A percentile compares a stretch with the other conserved stretches of the same genome.
These are phyloP conservation scores for Aureobasidium sp. DNA, from an alignment of 2,329 filamentous ascomycete species.

Conservation along the genomic window DNA sequence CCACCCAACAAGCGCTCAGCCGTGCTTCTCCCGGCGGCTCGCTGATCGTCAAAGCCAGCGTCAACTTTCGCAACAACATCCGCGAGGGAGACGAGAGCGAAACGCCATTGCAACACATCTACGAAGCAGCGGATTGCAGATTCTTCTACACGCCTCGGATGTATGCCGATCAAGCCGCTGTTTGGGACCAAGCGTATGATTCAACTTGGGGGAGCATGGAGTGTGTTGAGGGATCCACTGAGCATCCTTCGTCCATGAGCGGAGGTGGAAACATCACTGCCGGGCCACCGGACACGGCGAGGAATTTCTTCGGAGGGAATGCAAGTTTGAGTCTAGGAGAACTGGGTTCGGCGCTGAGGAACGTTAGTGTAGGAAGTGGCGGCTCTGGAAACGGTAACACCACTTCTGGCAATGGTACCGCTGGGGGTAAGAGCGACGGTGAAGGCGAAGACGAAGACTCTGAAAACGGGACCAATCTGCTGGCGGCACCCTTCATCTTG, in stretches of 20 bases:
- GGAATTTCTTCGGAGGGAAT: neutral
- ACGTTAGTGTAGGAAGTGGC: neutral
- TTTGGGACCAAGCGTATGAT: conserved; percentile 36
- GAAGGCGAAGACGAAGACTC: neutral
- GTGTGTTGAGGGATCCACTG: conserved; percentile 18
- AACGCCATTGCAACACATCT: conserved; percentile 40
- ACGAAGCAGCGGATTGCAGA: conserved; percentile 42
- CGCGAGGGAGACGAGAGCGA: conserved; percentile 23
- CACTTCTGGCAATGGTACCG: neutral
- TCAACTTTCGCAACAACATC: conserved; percentile 24
- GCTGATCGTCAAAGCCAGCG: conserved; percentile 14
- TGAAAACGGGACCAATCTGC: neutral
- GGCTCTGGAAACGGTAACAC: neutral
- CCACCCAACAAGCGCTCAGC: neutral
- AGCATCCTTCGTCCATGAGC: conserved; percentile 13
- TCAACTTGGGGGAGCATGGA: conserved; percentile 20
- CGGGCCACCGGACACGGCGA: neutral
- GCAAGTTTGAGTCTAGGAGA: neutral
- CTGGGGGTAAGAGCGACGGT: neutral
- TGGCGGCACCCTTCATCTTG: neutral
- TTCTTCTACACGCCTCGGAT: conserved; percentile 44
- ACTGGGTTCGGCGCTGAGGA: neutral
- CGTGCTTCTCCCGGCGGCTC: neutral
- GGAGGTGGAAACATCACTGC: neutral
- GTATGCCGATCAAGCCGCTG: conserved; percentile 36